phyloP scores from a whole-genome alignment of 129 eudicot genomes.

The Artemisia argyi region DNA sequence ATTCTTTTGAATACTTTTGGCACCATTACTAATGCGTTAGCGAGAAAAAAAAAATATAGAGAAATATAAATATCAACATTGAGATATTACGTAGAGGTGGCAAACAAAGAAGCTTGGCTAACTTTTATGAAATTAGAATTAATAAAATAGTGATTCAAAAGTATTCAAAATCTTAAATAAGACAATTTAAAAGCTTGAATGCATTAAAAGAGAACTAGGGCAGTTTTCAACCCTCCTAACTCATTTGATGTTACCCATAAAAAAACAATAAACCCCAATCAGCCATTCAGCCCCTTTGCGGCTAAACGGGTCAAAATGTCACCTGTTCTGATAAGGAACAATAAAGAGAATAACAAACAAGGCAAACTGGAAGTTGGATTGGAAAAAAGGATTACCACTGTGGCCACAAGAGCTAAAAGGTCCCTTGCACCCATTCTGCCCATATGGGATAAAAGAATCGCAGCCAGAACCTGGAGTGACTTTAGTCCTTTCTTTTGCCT shows the following conservation, averaged over 20 bases:
- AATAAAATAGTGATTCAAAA: background rate
- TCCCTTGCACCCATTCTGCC: constrained; percentile 78
- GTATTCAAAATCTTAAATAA: background rate
- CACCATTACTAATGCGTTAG: no score
- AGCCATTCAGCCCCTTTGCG: background rate
- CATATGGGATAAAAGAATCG: constrained; percentile 88
- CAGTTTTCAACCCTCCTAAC: background rate
- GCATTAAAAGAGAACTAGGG: background rate
- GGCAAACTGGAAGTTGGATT: constrained; percentile 14
- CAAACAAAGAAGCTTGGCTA: no score
- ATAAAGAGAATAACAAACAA: constrained; percentile 1
- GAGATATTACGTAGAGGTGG: no score
- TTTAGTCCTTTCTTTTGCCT: constrained; percentile 84
- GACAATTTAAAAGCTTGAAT: background rate
- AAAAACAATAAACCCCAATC: background rate
- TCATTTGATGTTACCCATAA: no score
- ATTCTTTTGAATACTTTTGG: no score
- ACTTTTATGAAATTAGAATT: no score
- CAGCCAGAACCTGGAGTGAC: constrained; percentile 92
- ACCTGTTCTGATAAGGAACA: background rate
- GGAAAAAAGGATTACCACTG: constrained; percentile 69
- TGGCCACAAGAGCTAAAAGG: constrained; percentile 73
- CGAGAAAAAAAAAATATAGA: no score
- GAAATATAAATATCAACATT: no score
- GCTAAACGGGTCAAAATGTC: constrained; percentile 3